A percentile compares a stretch with the other conserved stretches of the same genome.
phyloP scores from a whole-genome alignment of 148 eudicot species.

The Vaccinium myrtillus region DNA sequence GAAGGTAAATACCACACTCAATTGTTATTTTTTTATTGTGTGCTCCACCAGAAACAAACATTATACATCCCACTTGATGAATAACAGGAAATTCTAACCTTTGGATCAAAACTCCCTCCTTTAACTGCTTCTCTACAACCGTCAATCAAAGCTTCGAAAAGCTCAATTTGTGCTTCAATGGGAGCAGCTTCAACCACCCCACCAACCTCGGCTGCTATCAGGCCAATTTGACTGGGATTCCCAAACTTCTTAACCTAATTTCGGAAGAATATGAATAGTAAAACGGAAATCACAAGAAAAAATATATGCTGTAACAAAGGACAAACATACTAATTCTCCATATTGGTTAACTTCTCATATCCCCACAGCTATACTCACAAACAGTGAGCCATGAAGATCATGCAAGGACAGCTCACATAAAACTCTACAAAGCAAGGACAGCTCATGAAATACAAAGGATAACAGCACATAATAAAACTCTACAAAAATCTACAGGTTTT shows the following conservation, averaged over 20 bases:
- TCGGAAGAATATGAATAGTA: neutral
- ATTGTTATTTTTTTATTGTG: conserved; percentile 1
- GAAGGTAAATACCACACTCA: neutral
- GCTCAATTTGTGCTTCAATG: conserved; percentile 84
- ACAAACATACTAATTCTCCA: conserved; percentile 10
- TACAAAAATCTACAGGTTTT: too few relatives aligned
- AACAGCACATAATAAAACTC: too few relatives aligned
- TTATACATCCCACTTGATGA: neutral
- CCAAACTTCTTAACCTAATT: conserved; percentile 94
- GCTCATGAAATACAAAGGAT: too few relatives aligned
- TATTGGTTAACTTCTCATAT: neutral
- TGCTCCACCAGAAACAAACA: conserved; percentile 8
- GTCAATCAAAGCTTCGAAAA: conserved; percentile 82
- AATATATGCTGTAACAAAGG: neutral
- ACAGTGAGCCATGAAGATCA: neutral
- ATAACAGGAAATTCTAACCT: conserved; percentile 38
- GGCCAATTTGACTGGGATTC: conserved; percentile 75
- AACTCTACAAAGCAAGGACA: neutral
- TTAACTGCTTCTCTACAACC: conserved; percentile 89
- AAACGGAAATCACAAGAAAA: neutral
- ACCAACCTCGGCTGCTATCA: conserved; percentile 84
- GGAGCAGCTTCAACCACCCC: conserved; percentile 92
- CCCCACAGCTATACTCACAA: neutral
- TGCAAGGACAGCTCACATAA: neutral
- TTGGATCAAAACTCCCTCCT: conserved; percentile 61